phyloP scores from a whole-genome alignment of 1,284 basidiomycete species.

The Pterula multifida region DNA sequence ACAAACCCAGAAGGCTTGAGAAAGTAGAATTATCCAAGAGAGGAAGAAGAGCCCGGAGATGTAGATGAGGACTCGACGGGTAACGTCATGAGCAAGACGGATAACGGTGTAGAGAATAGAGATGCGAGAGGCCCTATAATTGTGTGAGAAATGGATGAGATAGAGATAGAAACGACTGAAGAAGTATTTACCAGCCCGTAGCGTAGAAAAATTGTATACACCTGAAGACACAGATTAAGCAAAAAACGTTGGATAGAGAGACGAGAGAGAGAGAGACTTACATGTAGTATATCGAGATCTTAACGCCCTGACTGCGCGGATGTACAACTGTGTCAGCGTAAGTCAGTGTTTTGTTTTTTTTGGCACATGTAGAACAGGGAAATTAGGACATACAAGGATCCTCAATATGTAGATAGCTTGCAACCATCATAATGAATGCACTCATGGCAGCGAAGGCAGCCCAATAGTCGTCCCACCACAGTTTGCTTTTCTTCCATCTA shows the following conservation, averaged over 20 bases:
- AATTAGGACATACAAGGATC: slow-evolving; percentile 1
- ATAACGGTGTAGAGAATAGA: neutral
- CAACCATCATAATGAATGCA: neutral
- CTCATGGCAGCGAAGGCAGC: neutral
- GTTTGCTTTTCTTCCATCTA: neutral
- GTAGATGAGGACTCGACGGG: neutral
- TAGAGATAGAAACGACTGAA: neutral
- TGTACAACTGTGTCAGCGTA: neutral
- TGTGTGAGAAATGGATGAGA: neutral
- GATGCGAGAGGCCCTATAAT: neutral
- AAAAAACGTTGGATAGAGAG: neutral
- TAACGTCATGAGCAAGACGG: neutral
- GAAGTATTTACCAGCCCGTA: neutral
- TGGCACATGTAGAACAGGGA: neutral
- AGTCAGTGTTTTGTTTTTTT: neutral
- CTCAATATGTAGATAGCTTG: neutral
- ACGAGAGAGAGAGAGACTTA: neutral
- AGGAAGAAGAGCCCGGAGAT: neutral
- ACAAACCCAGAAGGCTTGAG: neutral
- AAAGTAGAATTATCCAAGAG: neutral
- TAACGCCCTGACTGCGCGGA: neutral
- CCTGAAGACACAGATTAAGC: neutral
- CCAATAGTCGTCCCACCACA: slow-evolving; percentile 2
- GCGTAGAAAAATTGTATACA: slow-evolving; percentile 1
- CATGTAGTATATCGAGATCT: neutral